These are phyloP conservation scores for Melaleuca quinquenervia DNA, from an alignment of 345 rosid genomes.

Conservation along the genomic window DNA sequence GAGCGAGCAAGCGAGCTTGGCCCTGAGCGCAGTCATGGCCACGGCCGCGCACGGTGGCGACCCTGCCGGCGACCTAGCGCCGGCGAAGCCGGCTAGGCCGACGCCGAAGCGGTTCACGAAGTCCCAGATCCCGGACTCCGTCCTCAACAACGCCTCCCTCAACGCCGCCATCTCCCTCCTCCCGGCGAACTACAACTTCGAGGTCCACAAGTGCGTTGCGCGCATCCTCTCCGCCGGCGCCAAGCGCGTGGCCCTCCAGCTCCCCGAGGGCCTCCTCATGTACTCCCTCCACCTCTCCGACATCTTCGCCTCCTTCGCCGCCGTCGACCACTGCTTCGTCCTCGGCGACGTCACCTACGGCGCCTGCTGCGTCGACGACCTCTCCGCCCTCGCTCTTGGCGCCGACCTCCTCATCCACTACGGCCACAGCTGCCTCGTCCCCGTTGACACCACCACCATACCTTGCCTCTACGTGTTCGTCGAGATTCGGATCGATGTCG, in stretches of 20 bases:
- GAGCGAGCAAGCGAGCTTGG: neutral
- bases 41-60: neutral
- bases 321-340: constrained; percentile 57
- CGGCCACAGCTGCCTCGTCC: constrained; percentile 91
- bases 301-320: constrained; percentile 63
- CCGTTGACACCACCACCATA: constrained; percentile 59
- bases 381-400: constrained; percentile 58
- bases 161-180: constrained; percentile 72
- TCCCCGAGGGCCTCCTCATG: constrained; percentile 90
- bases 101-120: constrained; percentile 77
- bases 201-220: constrained; percentile 81
- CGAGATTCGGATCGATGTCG: constrained; percentile 65
- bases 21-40: neutral
- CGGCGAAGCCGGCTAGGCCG: constrained; percentile 16
- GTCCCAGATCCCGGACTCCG: constrained; percentile 77
- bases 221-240: constrained; percentile 51
- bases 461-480: constrained; percentile 93
- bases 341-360: constrained; percentile 91
- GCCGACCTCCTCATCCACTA: constrained; percentile 85
- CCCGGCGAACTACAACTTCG: constrained; percentile 77
- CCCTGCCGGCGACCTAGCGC: neutral
- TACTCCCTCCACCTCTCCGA: constrained; percentile 82
- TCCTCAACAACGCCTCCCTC: constrained; percentile 61
- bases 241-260: constrained; percentile 72
- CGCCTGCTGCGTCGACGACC: constrained; percentile 90